Evolutionary conservation across 352 stramenopile species (phyloP), one percentile per base, ranked within the genome.

Genomic region (Phytophthora macrochlamydospora): DNA sequence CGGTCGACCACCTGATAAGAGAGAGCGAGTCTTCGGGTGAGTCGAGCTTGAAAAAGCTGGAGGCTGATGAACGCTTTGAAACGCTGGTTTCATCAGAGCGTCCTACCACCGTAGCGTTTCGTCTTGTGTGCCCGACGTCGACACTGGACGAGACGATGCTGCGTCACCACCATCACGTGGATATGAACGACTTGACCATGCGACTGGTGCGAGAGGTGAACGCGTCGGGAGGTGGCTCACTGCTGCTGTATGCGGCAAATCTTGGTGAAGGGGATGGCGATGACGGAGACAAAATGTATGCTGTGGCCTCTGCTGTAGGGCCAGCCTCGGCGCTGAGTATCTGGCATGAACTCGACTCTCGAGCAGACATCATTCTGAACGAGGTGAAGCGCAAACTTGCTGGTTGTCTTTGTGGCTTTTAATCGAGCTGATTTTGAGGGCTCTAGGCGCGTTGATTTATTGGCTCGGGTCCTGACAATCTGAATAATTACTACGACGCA

Each of bases 101-200:
- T 55, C 38, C 43, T 12, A 65, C 51, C 14, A 65, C 52, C 14
- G 61, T 71, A 7, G 69, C 49, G 28, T 92, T 92, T 38, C 81
- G 80, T 1, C 65, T 92, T 2, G 62, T 51, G 28, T 89, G 82
- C 48, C 84, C 81, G 3, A 67, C 77, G 7, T 79, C 76, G 11
- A 71, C 74, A 7, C 63, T 90, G 37, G 71, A 89, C 56, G 78
- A 82, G 43, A 68, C 79, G 9, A 89, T 90, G 78, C 71, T 92
- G 62, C 81, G 80, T 18, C 84, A 92, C 53, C 81, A 87, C 51
- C 81, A 92, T 62, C 82, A 91, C 49, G 72, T 92, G 42, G 81
- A 92, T 53, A 87, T 87, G 75, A 85, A 92, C 56, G 82, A 89
- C 43, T 67, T 90, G 37, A 90, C 76, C 8, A 65, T 69, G 48